A percentile compares a stretch with the other conserved stretches of the same genome.
These are phyloP conservation scores for Paecilomyces sp. DNA, from an alignment of 2,329 filamentous ascomycete genomes.

Conservation along the genomic window DNA sequence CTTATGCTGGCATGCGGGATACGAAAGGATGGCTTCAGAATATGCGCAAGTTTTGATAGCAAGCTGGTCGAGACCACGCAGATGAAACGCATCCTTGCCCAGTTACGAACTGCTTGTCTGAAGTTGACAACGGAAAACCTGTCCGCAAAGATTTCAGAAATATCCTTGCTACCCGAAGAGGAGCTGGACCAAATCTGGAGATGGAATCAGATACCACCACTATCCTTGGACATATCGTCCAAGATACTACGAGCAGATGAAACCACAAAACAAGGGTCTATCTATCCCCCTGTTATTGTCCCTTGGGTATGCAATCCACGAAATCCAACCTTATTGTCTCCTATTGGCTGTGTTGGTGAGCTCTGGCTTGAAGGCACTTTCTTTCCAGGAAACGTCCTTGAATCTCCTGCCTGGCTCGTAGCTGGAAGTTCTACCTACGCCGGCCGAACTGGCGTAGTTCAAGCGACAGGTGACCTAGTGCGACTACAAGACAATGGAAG, in stretches of 20 bases:
- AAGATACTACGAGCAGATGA: constrained; percentile 1
- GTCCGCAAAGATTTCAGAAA: constrained; percentile 20
- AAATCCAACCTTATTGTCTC: constrained; percentile 29
- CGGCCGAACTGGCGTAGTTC: neutral
- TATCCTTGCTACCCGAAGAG: constrained; percentile 28
- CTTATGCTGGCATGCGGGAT: constrained; percentile 44
- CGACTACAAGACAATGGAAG: constrained; percentile 30
- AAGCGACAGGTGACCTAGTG: constrained; percentile 17
- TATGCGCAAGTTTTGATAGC: constrained; percentile 39
- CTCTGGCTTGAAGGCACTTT: constrained; percentile 35
- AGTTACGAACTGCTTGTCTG: constrained; percentile 22
- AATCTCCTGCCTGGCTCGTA: neutral
- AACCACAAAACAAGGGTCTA: constrained; percentile 2
- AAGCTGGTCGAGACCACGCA: constrained; percentile 25
- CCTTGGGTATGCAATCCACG: constrained; percentile 17
- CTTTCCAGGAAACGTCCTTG: constrained; percentile 13
- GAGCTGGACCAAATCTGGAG: constrained; percentile 39
- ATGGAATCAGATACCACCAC: constrained; percentile 32
- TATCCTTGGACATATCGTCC: constrained; percentile 23
- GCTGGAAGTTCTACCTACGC: neutral
- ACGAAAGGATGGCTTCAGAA: constrained; percentile 34
- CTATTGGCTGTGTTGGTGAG: constrained; percentile 33
- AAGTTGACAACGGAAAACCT: constrained; percentile 11
- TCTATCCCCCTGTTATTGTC: constrained; percentile 23
- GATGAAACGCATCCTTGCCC: constrained; percentile 31